Percentiles rank a stretch among this genome's conserved stretches.
Conservation (phyloP, 2,329 filamentous ascomycete species). For the Xylaria sp. region DNA sequence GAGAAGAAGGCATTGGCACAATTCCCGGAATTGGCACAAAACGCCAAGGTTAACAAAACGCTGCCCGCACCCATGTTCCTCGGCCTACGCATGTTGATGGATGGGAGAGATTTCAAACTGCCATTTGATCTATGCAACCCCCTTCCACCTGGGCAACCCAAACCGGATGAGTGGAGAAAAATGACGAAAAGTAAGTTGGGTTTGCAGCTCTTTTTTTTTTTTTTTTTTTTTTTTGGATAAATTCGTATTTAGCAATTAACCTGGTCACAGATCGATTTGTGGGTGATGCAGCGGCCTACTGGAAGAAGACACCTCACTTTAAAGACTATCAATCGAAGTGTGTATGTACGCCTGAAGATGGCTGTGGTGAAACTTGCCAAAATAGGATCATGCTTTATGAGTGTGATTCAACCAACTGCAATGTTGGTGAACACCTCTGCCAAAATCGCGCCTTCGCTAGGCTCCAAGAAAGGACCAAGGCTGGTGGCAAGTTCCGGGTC, state of each 20-base stretch:
- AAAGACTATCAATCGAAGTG: slow-evolving; percentile 82
- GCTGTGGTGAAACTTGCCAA: slow-evolving; percentile 89
- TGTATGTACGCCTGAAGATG: slow-evolving; percentile 79
- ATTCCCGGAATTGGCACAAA: slow-evolving; percentile 60
- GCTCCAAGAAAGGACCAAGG: slow-evolving; percentile 78
- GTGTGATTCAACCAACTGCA: slow-evolving; percentile 91
- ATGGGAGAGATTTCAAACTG: slow-evolving; percentile 84
- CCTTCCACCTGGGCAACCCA: slow-evolving; percentile 84
- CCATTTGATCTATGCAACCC: slow-evolving; percentile 92
- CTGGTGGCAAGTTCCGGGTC: slow-evolving; percentile 86
- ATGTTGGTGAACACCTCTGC: slow-evolving; percentile 77
- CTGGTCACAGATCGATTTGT: slow-evolving; percentile 82
- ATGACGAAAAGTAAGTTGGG: slow-evolving; percentile 82
- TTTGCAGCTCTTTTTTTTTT: background rate
- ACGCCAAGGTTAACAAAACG: slow-evolving; percentile 62
- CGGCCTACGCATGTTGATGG: slow-evolving; percentile 76
- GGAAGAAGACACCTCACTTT: slow-evolving; percentile 81
- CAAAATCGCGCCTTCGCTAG: slow-evolving; percentile 89
- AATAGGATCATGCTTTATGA: slow-evolving; percentile 98
- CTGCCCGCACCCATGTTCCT: slow-evolving; percentile 84
- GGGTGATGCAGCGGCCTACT: slow-evolving; percentile 81
- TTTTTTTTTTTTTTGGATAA: too few relatives aligned
- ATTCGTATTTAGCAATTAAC: slow-evolving; percentile 47
- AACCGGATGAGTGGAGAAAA: slow-evolving; percentile 92
- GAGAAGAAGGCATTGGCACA: slow-evolving; percentile 65